Percentiles rank a stretch among this genome's conserved stretches.
These are phyloP conservation scores for Sutorius australiensis DNA, from an alignment of 768 basidiomycete genomes.

Conservation along the genomic window DNA sequence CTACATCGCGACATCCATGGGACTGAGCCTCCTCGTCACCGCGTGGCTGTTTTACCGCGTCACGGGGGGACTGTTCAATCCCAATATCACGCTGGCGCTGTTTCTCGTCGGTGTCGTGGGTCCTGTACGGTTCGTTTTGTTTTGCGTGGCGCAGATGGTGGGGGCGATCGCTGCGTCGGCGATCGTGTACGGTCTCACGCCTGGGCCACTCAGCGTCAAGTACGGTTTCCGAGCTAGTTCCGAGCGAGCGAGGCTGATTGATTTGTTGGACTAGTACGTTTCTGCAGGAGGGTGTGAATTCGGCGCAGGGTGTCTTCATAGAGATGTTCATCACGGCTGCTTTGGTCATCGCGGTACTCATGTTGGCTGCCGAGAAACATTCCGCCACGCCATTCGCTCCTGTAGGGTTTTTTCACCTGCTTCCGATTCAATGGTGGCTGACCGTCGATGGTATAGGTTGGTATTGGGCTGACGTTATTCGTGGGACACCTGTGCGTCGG, in stretches of 20 bases:
- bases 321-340: constrained; percentile 67
- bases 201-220: constrained; percentile 54
- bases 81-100: constrained; percentile 56
- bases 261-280: constrained; percentile 38
- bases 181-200: constrained; percentile 51
- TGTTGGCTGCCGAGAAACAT: constrained; percentile 73
- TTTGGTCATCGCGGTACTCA: constrained; percentile 61
- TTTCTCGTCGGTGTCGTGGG: constrained; percentile 52
- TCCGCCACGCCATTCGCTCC: constrained; percentile 63
- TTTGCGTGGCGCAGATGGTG: constrained; percentile 55
- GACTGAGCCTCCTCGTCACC: constrained; percentile 56
- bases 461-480: constrained; percentile 65
- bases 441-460: constrained; percentile 37
- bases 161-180: constrained; percentile 61
- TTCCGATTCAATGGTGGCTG: background rate
- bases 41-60: constrained; percentile 67
- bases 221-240: constrained; percentile 24
- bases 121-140: constrained; percentile 55
- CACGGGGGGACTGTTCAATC: constrained; percentile 66
- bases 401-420: constrained; percentile 27
- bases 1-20: constrained; percentile 60
- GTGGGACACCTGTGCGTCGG: constrained; percentile 52
- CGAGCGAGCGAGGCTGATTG: background rate
- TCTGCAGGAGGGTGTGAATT: constrained; percentile 44
- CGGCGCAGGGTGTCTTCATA: constrained; percentile 61